Evolutionary conservation across 768 basidiomycete species (phyloP).

Genomic region (Leccinum broughii): DNA sequence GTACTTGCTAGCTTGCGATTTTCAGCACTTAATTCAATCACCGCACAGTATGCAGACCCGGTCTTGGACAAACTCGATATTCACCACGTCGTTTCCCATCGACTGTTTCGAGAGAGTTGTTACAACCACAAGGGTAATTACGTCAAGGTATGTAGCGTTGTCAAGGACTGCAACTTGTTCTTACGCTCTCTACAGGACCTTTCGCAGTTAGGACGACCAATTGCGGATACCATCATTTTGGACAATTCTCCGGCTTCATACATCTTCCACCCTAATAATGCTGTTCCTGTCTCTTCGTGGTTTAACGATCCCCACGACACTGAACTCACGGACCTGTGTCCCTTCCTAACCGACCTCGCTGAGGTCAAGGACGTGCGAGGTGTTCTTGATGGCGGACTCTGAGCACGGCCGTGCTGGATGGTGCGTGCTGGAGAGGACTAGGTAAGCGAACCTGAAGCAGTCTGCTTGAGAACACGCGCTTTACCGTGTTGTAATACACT

Average conservation of each 20-base stretch:
- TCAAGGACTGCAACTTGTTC: neutral
- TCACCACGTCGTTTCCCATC: slow-evolving; percentile 88
- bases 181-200: slow-evolving; percentile 67
- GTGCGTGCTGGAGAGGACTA: slow-evolving; percentile 23
- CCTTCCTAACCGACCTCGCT: slow-evolving; percentile 88
- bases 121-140: slow-evolving; percentile 99
- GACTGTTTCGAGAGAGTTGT: slow-evolving; percentile 96
- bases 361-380: slow-evolving; percentile 89
- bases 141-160: slow-evolving; percentile 75
- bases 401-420: slow-evolving; percentile 27
- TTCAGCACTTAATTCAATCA: slow-evolving; percentile 10
- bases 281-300: slow-evolving; percentile 98
- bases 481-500: slow-evolving; percentile 32
- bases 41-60: slow-evolving; percentile 89
- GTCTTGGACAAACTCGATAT: slow-evolving; percentile 96
- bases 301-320: slow-evolving; percentile 99
- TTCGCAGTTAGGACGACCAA: slow-evolving; percentile 94
- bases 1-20: slow-evolving; percentile 22
- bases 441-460: slow-evolving; percentile 16
- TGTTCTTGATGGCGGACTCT: slow-evolving; percentile 84
- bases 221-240: slow-evolving; percentile 93
- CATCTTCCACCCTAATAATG: slow-evolving; percentile 99
- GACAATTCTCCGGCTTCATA: slow-evolving; percentile 99
- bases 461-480: slow-evolving; percentile 25
- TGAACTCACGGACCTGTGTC: slow-evolving; percentile 92